These are phyloP conservation scores for Phoma sp. DNA, from an alignment of 2,329 filamentous ascomycete species.

Conservation along the genomic window DNA sequence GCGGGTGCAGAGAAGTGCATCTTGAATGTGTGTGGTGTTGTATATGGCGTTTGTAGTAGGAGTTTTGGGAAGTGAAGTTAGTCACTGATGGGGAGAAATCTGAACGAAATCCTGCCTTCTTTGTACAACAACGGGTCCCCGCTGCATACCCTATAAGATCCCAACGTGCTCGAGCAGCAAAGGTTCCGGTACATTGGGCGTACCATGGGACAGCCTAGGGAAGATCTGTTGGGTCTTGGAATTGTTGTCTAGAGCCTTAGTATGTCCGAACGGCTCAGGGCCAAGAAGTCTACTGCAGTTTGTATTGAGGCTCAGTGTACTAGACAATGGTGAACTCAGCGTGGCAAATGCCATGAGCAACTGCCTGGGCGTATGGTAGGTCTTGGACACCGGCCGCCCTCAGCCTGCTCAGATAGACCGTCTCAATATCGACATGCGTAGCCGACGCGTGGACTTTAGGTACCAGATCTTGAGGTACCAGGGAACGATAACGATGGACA, in stretches of 20 bases:
- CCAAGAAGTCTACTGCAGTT: constrained; percentile 26
- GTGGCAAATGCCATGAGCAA: constrained; percentile 12
- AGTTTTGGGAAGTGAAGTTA: not conserved
- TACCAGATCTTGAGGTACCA: not conserved
- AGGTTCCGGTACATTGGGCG: constrained; percentile 28
- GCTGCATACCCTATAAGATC: not conserved
- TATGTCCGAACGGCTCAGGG: constrained; percentile 8
- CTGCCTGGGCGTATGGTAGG: not conserved
- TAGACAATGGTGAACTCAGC: not conserved
- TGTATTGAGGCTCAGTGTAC: constrained; percentile 13
- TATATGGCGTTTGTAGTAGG: not conserved
- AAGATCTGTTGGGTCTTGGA: constrained; percentile 22
- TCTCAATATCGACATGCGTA: constrained; percentile 5
- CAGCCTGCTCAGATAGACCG: constrained; percentile 8
- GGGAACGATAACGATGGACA: not conserved
- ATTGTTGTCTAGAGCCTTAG: constrained; percentile 18
- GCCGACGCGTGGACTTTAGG: constrained; percentile 6
- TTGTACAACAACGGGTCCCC: constrained; percentile 31
- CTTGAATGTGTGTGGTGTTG: constrained; percentile 1
- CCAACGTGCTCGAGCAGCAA: not conserved
- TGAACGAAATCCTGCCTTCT: not conserved
- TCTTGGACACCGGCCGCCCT: constrained; percentile 2
- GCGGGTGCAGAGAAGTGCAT: constrained; percentile 36
- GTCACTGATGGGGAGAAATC: constrained; percentile 11
- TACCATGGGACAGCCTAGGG: constrained; percentile 10